Base-by-base conservation (phyloP, 495 filamentous ascomycete genomes). In the Hypoxylon trugodes region DNA sequence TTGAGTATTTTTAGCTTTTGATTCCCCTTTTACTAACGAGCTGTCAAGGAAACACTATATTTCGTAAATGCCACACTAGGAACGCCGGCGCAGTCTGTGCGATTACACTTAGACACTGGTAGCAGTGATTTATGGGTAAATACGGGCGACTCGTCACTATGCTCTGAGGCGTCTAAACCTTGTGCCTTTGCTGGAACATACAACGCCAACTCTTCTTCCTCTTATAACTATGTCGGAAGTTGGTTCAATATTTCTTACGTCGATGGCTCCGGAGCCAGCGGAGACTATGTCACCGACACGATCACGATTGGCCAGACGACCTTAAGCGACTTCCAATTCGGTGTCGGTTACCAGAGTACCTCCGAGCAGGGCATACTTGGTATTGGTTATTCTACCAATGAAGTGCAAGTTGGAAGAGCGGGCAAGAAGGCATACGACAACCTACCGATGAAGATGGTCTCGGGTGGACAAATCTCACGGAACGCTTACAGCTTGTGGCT, bases 51-150 rank as follows among this genome's bases (percentile, higher is more conserved):
- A 76, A 82, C 79, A 35, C 76, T 91, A 12, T 95, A 95, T 68
- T 89, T 86, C 69, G 82, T 86, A 55, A 91, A 91, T 70, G 78
- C 85, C 32, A 88, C 84, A 8, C 65, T 95, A 57, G 91, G 91
- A 30, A 92, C 91, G 13, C 90, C 90, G 15, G 64, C 80, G 16
- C 87, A 88, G 64, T 74, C 65, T 3, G 47, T 93, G n/a, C 80
- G 84, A 18, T 68, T 94, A 69, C 86, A 90, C 59, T 68, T 95
- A 49, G 91, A 95, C 65, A 95, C 91, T 7, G 91, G 91, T 22
- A 96, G 91, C 71, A 95, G 91, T 65, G 93, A 98, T 76, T 75
- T 97, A 2, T 97, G 93, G 93, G 83, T 87, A 19, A 95, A 96
- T 73, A 84, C 89, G 3, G 81, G 82, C 9, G 73, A 70, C 26